A percentile compares a stretch with the other conserved stretches of the same genome.
These are phyloP conservation scores for Kwoniella botswanensis DNA, from an alignment of 768 basidiomycete genomes.

Conservation along the genomic window DNA sequence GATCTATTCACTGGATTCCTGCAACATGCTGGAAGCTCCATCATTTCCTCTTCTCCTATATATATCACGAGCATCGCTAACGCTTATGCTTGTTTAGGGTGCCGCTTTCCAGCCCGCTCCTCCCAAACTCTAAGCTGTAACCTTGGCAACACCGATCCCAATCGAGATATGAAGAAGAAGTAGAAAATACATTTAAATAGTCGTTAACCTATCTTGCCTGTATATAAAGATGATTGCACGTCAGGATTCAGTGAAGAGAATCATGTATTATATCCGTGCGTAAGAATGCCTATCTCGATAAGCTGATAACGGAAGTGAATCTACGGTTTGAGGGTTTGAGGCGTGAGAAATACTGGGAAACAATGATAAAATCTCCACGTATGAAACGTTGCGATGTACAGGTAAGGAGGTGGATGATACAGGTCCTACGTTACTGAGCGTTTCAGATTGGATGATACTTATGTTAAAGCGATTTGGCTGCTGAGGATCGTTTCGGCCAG, in stretches of 20 bases:
- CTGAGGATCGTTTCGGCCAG: no score
- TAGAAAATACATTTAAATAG: not conserved
- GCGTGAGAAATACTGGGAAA: not conserved
- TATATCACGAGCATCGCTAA: slow-evolving; percentile 9
- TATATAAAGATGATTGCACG: not conserved
- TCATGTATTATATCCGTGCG: slow-evolving; percentile 1
- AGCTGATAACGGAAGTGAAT: not conserved
- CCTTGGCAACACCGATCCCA: not conserved
- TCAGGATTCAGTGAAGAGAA: not conserved
- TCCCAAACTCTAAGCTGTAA: slow-evolving; percentile 41
- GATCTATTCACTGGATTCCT: no score
- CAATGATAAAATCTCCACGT: not conserved
- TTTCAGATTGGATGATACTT: not conserved
- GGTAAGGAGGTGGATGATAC: no score
- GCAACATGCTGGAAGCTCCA: no score
- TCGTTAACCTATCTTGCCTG: not conserved
- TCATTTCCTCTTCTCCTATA: not conserved
- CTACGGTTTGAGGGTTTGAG: not conserved
- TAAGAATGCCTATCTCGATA: not conserved
- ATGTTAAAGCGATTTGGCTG: not conserved
- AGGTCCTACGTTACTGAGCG: not conserved
- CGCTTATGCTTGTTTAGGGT: slow-evolving; percentile 26
- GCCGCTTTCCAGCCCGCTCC: slow-evolving; percentile 48
- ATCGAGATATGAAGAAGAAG: not conserved
- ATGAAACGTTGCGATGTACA: not conserved